A percentile compares a stretch with the other conserved stretches of the same genome.
These are phyloP conservation scores for Iris macrosiphon DNA, from an alignment of 106 monocot genomes.

Conservation along the genomic window DNA sequence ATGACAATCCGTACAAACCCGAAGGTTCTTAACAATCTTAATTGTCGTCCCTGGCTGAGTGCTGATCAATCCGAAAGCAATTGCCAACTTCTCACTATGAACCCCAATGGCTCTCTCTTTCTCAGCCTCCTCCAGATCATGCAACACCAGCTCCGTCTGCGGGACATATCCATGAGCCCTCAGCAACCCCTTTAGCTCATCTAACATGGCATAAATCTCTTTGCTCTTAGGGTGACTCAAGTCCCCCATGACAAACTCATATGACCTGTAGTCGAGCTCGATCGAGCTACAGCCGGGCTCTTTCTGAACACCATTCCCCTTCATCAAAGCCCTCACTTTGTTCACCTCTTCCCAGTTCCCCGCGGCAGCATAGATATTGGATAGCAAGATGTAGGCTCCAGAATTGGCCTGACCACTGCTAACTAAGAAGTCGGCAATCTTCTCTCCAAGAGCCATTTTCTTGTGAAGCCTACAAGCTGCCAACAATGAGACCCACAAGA, in stretches of 20 bases:
- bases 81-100: slow-evolving; percentile 85
- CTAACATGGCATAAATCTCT: slow-evolving; percentile 65
- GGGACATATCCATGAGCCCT: slow-evolving; percentile 56
- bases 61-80: slow-evolving; percentile 70
- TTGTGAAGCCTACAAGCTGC: slow-evolving; percentile 64
- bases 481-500: slow-evolving; percentile 63
- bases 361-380: slow-evolving; percentile 56
- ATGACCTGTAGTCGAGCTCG: slow-evolving; percentile 42
- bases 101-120: slow-evolving; percentile 59
- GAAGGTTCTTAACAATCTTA: slow-evolving; percentile 74
- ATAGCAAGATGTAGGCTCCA: slow-evolving; percentile 58
- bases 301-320: slow-evolving; percentile 41
- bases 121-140: slow-evolving; percentile 62
- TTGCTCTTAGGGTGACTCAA: slow-evolving; percentile 42
- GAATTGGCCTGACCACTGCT: slow-evolving; percentile 53
- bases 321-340: slow-evolving; percentile 62
- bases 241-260: slow-evolving; percentile 71
- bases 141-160: slow-evolving; percentile 58
- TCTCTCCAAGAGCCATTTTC: slow-evolving; percentile 38
- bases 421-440: slow-evolving; percentile 45
- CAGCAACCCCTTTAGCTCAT: slow-evolving; percentile 36
- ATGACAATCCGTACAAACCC: slow-evolving; percentile 75
- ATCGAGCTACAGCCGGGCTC: slow-evolving; percentile 78
- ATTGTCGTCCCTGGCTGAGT: slow-evolving; percentile 58
- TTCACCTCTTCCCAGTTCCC: slow-evolving; percentile 63